Base-by-base conservation (phyloP, 148 eudicot genomes). In the Silene conica region DNA sequence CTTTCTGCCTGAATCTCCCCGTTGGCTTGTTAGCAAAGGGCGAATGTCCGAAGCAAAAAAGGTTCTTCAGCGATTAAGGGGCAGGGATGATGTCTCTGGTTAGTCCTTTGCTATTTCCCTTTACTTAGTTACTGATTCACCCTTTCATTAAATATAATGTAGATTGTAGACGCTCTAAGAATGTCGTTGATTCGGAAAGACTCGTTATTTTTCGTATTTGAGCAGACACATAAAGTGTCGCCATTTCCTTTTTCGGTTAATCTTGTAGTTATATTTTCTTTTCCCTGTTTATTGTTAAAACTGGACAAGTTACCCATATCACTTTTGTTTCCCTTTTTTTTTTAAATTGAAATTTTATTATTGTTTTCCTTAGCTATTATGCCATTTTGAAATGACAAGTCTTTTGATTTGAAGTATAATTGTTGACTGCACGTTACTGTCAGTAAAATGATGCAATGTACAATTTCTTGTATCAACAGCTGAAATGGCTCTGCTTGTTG, bases 1-100 rank as follows among this genome's bases (percentile, higher is more conserved):
- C 69, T 89, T 82, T 73, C 75, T 89, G 82, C 94, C 94, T 3
- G 94, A 89, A 79, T 87, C 94, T 80, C 94, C 94, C 52, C 83
- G 94, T 11, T 89, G 94, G 94, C 89, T 89, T 70, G 89, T 89
- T 64, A 89, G 94, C 78, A 87, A 89, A 77, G 94, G 94, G 15
- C 69, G 84, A 52, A 87, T 87, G 91, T 38, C 60, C 2, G 94
- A 89, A 79, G 94, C 94, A 54, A 89, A 84, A 60, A 75, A 79
- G 72, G 88, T 87, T 86, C 83, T 89, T 76, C 89, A 86, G 81
- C 81, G 81, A 67, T 75, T 89, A 45, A 88, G 91, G 48, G 89
- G 88, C 73, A 86, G 85, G 67, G 88, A 87, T 79, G 89, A 89
- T 73, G 94, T 89, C 67, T 82, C 88, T 60, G 89, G 94, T 87